A percentile compares a stretch with the other conserved stretches of the same genome.
phyloP scores from a whole-genome alignment of 202 grass and related monocot genomes.

The Elaeis oleifera region DNA sequence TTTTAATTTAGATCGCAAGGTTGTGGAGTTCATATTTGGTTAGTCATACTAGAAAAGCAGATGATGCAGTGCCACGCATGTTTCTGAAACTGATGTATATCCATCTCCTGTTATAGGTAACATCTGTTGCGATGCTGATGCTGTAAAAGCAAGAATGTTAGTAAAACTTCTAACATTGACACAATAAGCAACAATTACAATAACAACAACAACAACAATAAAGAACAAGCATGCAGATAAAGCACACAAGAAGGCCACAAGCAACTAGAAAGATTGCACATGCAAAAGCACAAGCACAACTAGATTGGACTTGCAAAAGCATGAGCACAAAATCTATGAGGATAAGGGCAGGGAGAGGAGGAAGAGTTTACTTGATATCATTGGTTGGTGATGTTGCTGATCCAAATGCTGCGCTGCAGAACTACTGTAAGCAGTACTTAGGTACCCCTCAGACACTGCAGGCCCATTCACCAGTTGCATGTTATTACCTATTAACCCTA shows the following conservation, averaged over 20 bases:
- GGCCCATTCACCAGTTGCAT: constrained; percentile 59
- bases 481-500: constrained; percentile 59
- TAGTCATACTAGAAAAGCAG: constrained; percentile 45
- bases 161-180: background rate
- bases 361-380: constrained; percentile 59
- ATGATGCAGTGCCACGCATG: constrained; percentile 54
- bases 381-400: constrained; percentile 58
- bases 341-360: constrained; percentile 14
- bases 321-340: too few relatives aligned
- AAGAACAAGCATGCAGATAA: too few relatives aligned
- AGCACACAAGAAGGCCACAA: too few relatives aligned
- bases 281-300: too few relatives aligned
- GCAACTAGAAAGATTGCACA: too few relatives aligned
- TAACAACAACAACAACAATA: background rate
- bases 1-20: constrained; percentile 65
- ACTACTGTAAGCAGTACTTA: constrained; percentile 57
- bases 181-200: background rate
- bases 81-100: constrained; percentile 44
- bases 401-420: constrained; percentile 71
- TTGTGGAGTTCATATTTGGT: constrained; percentile 49
- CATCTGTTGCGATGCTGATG: constrained; percentile 30
- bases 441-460: constrained; percentile 56
- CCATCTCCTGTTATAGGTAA: constrained; percentile 22
- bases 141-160: constrained; percentile 20
- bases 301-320: too few relatives aligned